Evolutionary conservation across 495 filamentous ascomycete species (phyloP).

Genomic region (Aspergillus biplanus): DNA sequence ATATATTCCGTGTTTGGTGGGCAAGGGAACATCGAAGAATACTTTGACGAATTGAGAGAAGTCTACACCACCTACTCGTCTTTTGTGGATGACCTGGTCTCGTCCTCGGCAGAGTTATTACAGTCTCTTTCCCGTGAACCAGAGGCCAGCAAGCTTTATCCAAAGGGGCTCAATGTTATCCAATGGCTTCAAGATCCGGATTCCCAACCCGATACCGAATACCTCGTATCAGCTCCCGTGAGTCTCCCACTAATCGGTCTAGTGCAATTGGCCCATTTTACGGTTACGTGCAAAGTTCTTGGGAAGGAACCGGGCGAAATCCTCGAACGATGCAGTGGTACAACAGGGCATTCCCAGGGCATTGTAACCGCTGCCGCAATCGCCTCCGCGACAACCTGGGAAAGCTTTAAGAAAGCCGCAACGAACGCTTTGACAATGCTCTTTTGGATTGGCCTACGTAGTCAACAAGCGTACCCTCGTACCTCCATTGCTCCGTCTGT

Average conservation of each 20-base stretch:
- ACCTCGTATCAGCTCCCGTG: slow-evolving; percentile 94
- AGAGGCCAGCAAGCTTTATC: slow-evolving; percentile 89
- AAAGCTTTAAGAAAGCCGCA: slow-evolving; percentile 78
- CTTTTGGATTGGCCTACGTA: slow-evolving; percentile 99
- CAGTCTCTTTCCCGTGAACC: slow-evolving; percentile 83
- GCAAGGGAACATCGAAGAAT: slow-evolving; percentile 99
- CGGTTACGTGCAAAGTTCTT: slow-evolving; percentile 85
- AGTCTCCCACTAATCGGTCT: slow-evolving; percentile 96
- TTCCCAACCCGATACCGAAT: slow-evolving; percentile 89
- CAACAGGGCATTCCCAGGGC: slow-evolving; percentile 96
- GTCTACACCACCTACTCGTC: slow-evolving; percentile 88
- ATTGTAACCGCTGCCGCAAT: slow-evolving; percentile 93
- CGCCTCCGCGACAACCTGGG: slow-evolving; percentile 85
- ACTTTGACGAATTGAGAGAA: slow-evolving; percentile 94
- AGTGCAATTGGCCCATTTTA: slow-evolving; percentile 92
- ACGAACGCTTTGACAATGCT: slow-evolving; percentile 83
- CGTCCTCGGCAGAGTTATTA: slow-evolving; percentile 76
- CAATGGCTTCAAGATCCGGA: slow-evolving; percentile 87
- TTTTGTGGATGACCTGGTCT: slow-evolving; percentile 83
- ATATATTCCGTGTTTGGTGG: slow-evolving; percentile 95
- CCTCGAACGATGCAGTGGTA: slow-evolving; percentile 77
- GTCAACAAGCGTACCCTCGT: slow-evolving; percentile 93
- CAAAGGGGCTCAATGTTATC: slow-evolving; percentile 93
- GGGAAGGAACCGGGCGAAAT: slow-evolving; percentile 86
- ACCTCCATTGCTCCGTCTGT: slow-evolving; percentile 91